Evolutionary conservation across 2,329 filamentous ascomycete genomes (phyloP), one percentile per base, ranked within the genome.

Genomic region (Sarocladiaceae sp.): DNA sequence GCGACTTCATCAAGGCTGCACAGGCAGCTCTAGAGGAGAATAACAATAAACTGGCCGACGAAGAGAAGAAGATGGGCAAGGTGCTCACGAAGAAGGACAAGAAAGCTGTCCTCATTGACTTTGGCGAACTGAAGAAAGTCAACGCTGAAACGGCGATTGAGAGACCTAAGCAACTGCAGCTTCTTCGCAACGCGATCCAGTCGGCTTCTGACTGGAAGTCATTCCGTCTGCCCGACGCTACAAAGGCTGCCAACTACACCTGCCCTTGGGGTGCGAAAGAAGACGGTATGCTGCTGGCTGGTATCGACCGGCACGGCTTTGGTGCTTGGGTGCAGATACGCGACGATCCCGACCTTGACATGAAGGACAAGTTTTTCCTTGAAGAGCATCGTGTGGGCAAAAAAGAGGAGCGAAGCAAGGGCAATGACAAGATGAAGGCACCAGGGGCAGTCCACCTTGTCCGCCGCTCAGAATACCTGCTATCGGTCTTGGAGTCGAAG

Each of bases 341-440:
- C 6, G 93, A 98, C 54, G 93, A 98, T 58, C 68, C 79, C 1
- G 89, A 96, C 24, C 78, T 98, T 18, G 85, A 82, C 7, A 82
- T 98, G 68, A 69, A 72, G 2, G 89, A 95, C 55, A 97, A 96
- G 58, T 87, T 97, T 60, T 98, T 95, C 68, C 69, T 98, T 1
- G 93, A 98, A 60, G 94, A 98, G 63, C 90, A 97, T 62, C 85
- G 91, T n/a, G 91, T 97, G 15, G 93, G 95, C 62, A 93, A 94
- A 68, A 97, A 97, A 62, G 90, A 93, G 56, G 89, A 96, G 63
- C 84, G 93, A 27, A 85, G 74, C 57, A 88, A 88, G 56, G 79
- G 70, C 13, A 83, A 88, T 15, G 85, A 83, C 46, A 82, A 83
- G 49, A 86, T 87, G 27, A 94, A 95, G 57, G 95, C 91, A 3